Evolutionary conservation across 2,329 filamentous ascomycete species (phyloP).

Genomic region (Ascomycota sp.): DNA sequence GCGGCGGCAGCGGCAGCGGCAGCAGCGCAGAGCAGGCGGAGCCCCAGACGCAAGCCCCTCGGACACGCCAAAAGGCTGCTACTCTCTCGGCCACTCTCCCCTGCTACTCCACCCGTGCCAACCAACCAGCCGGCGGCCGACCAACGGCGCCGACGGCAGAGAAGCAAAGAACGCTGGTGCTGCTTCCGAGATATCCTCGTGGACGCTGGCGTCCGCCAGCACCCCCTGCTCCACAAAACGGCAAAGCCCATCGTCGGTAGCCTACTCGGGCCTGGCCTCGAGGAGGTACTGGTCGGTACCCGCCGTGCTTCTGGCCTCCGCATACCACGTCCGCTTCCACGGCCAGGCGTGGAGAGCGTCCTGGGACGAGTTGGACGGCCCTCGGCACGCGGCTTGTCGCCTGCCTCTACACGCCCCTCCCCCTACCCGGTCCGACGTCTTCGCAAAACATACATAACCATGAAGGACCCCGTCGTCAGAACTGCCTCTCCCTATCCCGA

Average conservation of each 20-base stretch:
- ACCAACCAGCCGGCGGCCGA: too few relatives aligned
- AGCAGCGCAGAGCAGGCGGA: too few relatives aligned
- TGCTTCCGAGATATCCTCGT: slow-evolving; percentile 1
- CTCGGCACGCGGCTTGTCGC: not conserved
- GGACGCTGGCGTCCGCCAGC: not conserved
- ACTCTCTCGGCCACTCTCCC: too few relatives aligned
- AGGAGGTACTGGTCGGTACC: too few relatives aligned
- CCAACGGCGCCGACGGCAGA: too few relatives aligned
- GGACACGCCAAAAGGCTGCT: too few relatives aligned
- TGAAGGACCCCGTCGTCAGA: slow-evolving; percentile 18
- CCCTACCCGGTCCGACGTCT: not conserved
- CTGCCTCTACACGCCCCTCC: not conserved
- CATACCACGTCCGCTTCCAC: not conserved
- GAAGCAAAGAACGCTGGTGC: too few relatives aligned
- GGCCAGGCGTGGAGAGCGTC: not conserved
- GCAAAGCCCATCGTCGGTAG: too few relatives aligned
- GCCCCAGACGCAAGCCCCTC: too few relatives aligned
- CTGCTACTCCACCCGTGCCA: too few relatives aligned
- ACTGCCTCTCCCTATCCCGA: slow-evolving; percentile 16
- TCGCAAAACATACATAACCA: slow-evolving; percentile 14
- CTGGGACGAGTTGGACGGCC: not conserved
- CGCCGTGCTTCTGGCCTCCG: not conserved
- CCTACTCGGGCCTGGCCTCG: too few relatives aligned
- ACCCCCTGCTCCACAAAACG: not conserved
- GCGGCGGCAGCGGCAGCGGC: too few relatives aligned